Evolutionary conservation across 768 basidiomycete genomes (phyloP), one percentile per base, ranked within the genome.

Genomic region (Lentinula boryana): DNA sequence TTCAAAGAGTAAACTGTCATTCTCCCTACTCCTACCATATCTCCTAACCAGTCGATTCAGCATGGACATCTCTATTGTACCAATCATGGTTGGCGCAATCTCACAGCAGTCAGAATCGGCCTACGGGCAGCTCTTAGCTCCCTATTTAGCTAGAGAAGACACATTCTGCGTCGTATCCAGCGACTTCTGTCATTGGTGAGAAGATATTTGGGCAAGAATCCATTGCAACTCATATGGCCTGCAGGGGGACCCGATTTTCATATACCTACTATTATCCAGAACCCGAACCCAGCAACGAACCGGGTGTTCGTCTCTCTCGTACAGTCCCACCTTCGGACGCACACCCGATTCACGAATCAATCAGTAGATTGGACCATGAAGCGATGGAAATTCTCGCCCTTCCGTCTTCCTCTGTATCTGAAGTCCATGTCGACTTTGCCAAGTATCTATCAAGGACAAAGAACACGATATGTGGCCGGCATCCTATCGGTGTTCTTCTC

Each of bases 391-490:
- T 86, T 43, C 76, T 95, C 56, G 81, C 84, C 1, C 67, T 87
- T 57, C 81, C 85, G 5, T 78, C 84, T 2, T 72, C 72, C n/a
- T 78, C 75, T 7, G 72, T 77, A 31, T 56, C 55, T 4, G 9
- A 27, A 16, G 84, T 88, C 0, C 91, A 93, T 66, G 63, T 63
- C 3, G 70, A 76, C 21, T 95, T 95, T 68, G 76, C 83, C 1
- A 75, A 77, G 5, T 94, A 95, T 70, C 80, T 93, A 1, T 69
- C 75, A 12, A 74, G 78, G 61, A 95, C 93, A 36, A 84, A 88
- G 75, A 99, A 99, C 75, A 98, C 97, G 0, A 97, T 99, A 49
- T 99, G 97, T 69, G 97, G 97, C 3, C 80, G 97, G 41, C 95
- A 98, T 67, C 94, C 97, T 1, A 98, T 99, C 56, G 93, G 94